Base-by-base conservation (phyloP, 1,139 yeast species). In the Hyphopichia wangnamkhiaoensis region DNA sequence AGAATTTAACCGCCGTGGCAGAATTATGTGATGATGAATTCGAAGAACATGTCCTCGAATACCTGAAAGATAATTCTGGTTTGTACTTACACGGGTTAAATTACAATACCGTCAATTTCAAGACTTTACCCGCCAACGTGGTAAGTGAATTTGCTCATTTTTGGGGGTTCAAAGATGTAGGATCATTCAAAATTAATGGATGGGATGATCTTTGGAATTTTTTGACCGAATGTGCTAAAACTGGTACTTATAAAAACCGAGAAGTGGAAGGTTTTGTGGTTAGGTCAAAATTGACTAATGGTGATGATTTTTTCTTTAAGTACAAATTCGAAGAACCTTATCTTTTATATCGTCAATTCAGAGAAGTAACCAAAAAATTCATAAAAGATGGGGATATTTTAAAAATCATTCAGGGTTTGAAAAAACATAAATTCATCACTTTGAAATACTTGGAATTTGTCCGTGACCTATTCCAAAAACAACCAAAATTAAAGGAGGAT, bases 301-400 rank as follows among this genome's bases (percentile, higher is more conserved):
- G 47, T 16, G 59, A 56, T 12, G 84, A 81, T 45, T 89, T 76
- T 53, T 89, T 94, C 61, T 94, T 90, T 77, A 94, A 94, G 64
- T 93, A 72, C 67, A 94, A 94, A 61, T 93, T 94, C 58, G 96
- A 90, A 49, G 96, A 94, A 61, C 98, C 98, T 0, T 94, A 94
- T 54, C 66, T 89, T 38, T 75, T 94, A 71, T 94, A 90, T 58
- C 75, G 99, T 42, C 90, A 87, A 54, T 82, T 95, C 77, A 74
- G 99, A 46, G 98, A 93, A 55, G 85, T 81, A 1, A 89, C 98
- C 0, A 83, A 79, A 53, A 68, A 69, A 33, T 76, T 76, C 44
- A 65, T 91, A n/a, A 49, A 53, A 0, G 56, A 52, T 3, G 58
- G 59, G 0, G 65, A 68, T 3, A 66, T 81, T 26, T 62, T 63